Percentiles rank a stretch among this genome's conserved stretches.
Evolutionary conservation across 129 eudicot species (phyloP).

Genomic region (Flaveria bidentis): DNA sequence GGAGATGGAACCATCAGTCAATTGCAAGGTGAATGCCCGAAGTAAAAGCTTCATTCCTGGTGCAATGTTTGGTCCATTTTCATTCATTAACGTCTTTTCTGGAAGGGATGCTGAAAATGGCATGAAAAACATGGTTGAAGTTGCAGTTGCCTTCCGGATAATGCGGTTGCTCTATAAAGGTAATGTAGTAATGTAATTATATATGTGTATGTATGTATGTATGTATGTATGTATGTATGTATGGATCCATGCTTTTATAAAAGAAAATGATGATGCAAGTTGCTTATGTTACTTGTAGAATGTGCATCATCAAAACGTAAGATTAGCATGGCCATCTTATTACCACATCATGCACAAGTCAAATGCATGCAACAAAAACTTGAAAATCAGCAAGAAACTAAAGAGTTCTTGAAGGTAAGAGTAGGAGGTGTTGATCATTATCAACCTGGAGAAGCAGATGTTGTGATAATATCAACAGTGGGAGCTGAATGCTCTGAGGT

Average conservation of each 20-base stretch:
- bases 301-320: slow-evolving; percentile 41
- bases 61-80: slow-evolving; percentile 41
- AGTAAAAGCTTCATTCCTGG: slow-evolving; percentile 33
- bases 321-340: slow-evolving; percentile 55
- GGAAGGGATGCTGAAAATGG: slow-evolving; percentile 44
- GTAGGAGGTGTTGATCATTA: slow-evolving; percentile 47
- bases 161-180: slow-evolving; percentile 52
- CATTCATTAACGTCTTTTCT: slow-evolving; percentile 37
- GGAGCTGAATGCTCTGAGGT: slow-evolving; percentile 40
- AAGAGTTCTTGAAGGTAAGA: slow-evolving; percentile 36
- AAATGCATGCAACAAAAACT: slow-evolving; percentile 42
- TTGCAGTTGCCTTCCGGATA: slow-evolving; percentile 43
- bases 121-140: slow-evolving; percentile 56
- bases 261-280: no score
- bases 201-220: no score
- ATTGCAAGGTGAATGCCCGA: slow-evolving; percentile 4
- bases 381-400: slow-evolving; percentile 27
- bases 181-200: not conserved
- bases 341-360: slow-evolving; percentile 61
- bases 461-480: slow-evolving; percentile 56
- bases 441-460: slow-evolving; percentile 50
- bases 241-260: no score
- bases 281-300: slow-evolving; percentile 31
- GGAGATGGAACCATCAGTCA: slow-evolving; percentile 14
- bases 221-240: no score